These are phyloP conservation scores for Rhizopogon salebrosus DNA, from an alignment of 768 basidiomycete species.

Conservation along the genomic window DNA sequence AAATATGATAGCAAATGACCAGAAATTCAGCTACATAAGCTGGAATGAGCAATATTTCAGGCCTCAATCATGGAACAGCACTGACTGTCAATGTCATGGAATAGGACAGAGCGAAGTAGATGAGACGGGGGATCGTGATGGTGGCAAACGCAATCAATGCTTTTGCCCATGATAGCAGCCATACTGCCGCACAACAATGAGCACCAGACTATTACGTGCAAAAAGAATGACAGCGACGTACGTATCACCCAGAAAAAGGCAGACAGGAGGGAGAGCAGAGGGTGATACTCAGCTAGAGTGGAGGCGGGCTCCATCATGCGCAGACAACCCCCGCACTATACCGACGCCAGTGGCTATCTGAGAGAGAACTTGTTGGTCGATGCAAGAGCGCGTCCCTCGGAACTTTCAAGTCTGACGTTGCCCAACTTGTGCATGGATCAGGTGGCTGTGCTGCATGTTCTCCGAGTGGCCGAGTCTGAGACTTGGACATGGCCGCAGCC, in stretches of 20 bases:
- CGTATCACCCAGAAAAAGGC: conserved; percentile 83
- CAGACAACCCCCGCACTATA: not conserved
- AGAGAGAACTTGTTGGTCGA: not conserved
- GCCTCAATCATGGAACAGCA: conserved; percentile 2
- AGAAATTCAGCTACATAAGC: conserved; percentile 72
- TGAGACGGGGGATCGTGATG: conserved; percentile 73
- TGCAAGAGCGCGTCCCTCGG: conserved; percentile 1
- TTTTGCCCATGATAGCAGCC: conserved; percentile 76
- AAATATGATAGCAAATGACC: conserved; percentile 81
- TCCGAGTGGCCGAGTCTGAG: too few species aligned
- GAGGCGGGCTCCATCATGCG: too few species aligned
- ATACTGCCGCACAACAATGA: conserved; percentile 43
- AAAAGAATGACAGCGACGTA: conserved; percentile 35
- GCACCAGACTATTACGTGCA: conserved; percentile 2
- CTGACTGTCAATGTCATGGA: conserved; percentile 84
- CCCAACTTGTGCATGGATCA: not conserved
- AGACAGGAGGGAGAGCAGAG: conserved; percentile 69
- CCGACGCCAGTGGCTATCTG: not conserved
- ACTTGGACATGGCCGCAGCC: conserved; percentile 25
- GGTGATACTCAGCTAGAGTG: too few species aligned
- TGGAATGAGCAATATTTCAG: conserved; percentile 4
- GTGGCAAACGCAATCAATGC: conserved; percentile 74
- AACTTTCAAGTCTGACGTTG: conserved; percentile 6
- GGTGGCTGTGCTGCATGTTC: conserved; percentile 25
- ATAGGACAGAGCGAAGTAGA: conserved; percentile 77